phyloP scores from a whole-genome alignment of 2,329 filamentous ascomycete species.

The Fusarium sp. region DNA sequence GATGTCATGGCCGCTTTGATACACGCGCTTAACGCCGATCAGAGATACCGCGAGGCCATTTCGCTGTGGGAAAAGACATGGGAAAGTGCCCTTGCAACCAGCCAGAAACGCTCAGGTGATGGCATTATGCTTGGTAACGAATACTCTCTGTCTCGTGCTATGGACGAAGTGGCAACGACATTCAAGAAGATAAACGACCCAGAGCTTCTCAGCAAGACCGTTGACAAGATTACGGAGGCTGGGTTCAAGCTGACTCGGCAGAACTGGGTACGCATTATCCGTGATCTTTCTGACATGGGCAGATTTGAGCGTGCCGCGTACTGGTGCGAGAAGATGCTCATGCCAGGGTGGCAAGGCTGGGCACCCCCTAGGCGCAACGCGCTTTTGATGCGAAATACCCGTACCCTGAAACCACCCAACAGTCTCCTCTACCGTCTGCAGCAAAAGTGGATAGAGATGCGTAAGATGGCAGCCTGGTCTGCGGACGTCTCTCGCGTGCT shows the following conservation, averaged over 20 bases:
- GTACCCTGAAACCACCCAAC: conserved; percentile 46
- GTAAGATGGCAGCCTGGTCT: conserved; percentile 61
- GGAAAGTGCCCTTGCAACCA: conserved; percentile 57
- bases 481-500: conserved; percentile 54
- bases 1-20: conserved; percentile 74
- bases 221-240: conserved; percentile 66
- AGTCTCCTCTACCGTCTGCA: conserved; percentile 60
- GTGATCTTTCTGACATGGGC: conserved; percentile 70
- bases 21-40: conserved; percentile 68
- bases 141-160: conserved; percentile 62
- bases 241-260: conserved; percentile 80
- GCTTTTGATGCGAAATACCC: conserved; percentile 52
- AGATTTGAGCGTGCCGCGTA: conserved; percentile 74
- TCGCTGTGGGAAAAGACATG: conserved; percentile 74
- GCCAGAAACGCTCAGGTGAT: conserved; percentile 33
- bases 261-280: conserved; percentile 85
- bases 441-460: conserved; percentile 61
- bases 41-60: conserved; percentile 69
- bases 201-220: conserved; percentile 58
- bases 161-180: conserved; percentile 61
- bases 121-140: conserved; percentile 60
- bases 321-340: conserved; percentile 80
- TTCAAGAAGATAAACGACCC: conserved; percentile 54
- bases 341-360: conserved; percentile 85
- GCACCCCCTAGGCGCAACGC: conserved; percentile 25